Evolutionary conservation across 129 eudicot genomes (phyloP), one percentile per base, ranked within the genome.

Genomic region (Mikania micrantha): DNA sequence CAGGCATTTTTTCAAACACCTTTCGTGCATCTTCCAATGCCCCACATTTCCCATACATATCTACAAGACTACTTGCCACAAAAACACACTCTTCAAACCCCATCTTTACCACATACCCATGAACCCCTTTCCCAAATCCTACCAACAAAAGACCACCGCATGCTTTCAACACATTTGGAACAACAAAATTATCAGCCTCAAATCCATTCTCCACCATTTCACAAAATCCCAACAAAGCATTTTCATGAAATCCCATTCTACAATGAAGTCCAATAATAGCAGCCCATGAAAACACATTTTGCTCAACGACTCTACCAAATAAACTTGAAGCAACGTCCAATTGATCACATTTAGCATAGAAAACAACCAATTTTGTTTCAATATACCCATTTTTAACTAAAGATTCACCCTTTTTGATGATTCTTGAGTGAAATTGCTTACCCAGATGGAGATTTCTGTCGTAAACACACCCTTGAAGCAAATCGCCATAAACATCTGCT

Each of bases 151-250:
- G 38, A 47, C 85, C 88, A 53, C 91, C 83, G 82, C 96, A 91
- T 7, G 96, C 95, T 70, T 91, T 91, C 64, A 91, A 82, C 21
- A 86, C 96, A 85, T 81, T 88, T 4, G 98, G 98, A 60, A 91
- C 25, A 12, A 90, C 82, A 80, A 91, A 91, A 69, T 91, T 91
- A 67, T 91, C 98, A 48, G 76, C 91, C 27, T 50, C 24, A 65
- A 75, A 54, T 12, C 90, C 95, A 73, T 69, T 66, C 45, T 79
- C 84, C 2, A 72, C 50, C 87, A 87, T 79, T 74, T 75, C 84
- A 77, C 77, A 64, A 28, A 74, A 84, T 19, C 81, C 82, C 44
- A 74, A 54, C 60, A 82, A 75, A 15, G 82, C 82, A 7, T 63
- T 75, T 67, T 69, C 69, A 53, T 59, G 47, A 9, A 32, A 60